Conservation (phyloP, 2,329 filamentous ascomycete genomes). For the Albophoma yamanashiensis region DNA sequence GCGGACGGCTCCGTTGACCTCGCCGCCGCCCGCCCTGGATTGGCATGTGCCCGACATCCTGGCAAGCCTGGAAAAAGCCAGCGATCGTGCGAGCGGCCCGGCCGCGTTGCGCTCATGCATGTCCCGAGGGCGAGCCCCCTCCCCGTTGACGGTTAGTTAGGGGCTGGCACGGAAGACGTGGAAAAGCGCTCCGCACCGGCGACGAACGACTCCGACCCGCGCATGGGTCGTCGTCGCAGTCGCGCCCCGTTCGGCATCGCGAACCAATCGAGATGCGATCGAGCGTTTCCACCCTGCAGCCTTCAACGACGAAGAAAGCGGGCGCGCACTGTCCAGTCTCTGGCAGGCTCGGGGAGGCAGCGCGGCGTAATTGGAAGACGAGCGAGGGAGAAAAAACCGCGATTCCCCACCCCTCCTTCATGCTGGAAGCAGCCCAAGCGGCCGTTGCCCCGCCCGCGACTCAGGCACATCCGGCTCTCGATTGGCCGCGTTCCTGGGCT, state of each 20-base stretch:
- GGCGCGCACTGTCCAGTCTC: background rate
- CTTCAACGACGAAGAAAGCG: background rate
- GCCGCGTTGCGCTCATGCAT: background rate
- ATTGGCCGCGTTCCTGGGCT: slow-evolving; percentile 20
- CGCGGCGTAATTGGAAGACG: background rate
- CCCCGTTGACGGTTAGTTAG: background rate
- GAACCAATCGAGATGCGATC: background rate
- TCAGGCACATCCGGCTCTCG: slow-evolving; percentile 12
- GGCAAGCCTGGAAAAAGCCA: background rate
- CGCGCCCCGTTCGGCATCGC: background rate
- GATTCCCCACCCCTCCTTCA: background rate
- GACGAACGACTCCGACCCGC: background rate
- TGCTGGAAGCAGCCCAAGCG: background rate
- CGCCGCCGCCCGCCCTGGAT: background rate
- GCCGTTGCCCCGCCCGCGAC: background rate
- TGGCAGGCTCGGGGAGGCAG: background rate
- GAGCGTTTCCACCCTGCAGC: background rate
- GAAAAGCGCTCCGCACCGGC: background rate
- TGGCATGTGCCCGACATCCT: background rate
- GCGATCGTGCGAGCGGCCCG: background rate
- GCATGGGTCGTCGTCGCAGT: background rate
- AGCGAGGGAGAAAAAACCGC: background rate
- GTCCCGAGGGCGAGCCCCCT: background rate
- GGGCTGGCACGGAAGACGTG: background rate
- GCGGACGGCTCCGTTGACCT: background rate